A percentile compares a stretch with the other conserved stretches of the same genome.
Conservation (phyloP, 1,284 basidiomycete species). For the Ganoderma leucocontextum region DNA sequence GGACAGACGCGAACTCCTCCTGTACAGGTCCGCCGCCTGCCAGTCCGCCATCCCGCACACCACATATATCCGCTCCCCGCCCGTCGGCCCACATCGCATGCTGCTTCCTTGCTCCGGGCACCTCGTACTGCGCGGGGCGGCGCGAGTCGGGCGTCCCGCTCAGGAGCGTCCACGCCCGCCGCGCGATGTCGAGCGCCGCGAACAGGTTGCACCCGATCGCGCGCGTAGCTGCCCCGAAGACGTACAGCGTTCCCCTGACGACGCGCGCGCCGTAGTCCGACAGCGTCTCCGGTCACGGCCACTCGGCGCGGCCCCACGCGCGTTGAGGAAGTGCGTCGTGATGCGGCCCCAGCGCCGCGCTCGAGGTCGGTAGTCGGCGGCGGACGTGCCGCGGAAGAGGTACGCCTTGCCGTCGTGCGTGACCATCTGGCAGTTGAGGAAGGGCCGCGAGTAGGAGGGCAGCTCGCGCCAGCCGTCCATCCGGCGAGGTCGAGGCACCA, state of each 20-base stretch:
- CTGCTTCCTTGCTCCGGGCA: constrained; percentile 43
- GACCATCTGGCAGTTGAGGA: constrained; percentile 39
- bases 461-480: constrained; percentile 44
- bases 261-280: constrained; percentile 43
- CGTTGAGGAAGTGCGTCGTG: constrained; percentile 38
- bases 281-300: constrained; percentile 38
- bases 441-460: constrained; percentile 36
- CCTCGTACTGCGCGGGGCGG: constrained; percentile 25
- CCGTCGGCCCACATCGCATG: constrained; percentile 47
- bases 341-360: constrained; percentile 41
- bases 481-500: constrained; percentile 43
- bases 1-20: constrained; percentile 38
- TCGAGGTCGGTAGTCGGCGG: constrained; percentile 44
- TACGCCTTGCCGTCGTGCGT: constrained; percentile 46
- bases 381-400: constrained; percentile 40
- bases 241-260: constrained; percentile 36
- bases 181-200: constrained; percentile 36
- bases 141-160: constrained; percentile 27
- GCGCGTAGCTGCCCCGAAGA: constrained; percentile 27
- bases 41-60: constrained; percentile 49
- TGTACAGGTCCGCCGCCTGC: constrained; percentile 33
- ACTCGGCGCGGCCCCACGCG: constrained; percentile 29
- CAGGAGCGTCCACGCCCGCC: constrained; percentile 33
- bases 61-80: constrained; percentile 44
- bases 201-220: constrained; percentile 39